Base-by-base conservation (phyloP, 2,329 filamentous ascomycete genomes). In the Diaporthe ampelina region DNA sequence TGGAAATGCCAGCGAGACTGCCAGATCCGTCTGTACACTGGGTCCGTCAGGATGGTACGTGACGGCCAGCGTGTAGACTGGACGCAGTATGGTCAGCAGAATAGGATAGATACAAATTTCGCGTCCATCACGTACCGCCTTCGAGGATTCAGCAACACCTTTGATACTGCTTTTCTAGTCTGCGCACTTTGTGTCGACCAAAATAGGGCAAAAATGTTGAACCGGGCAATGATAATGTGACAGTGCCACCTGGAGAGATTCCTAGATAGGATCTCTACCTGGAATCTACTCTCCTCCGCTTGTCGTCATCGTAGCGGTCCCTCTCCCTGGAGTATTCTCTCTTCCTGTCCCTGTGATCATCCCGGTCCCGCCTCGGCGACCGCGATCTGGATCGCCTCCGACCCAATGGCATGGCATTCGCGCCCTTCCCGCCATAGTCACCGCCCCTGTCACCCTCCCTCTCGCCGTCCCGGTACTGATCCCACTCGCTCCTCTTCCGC, bases 351-450 rank as follows among this genome's bases (percentile, higher is more conserved):
- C 85, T 80, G 73, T 89, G 80, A 69, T 88, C 85, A 35, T 88
- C 84, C 56, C 83, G 80, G 48, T 82, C 79, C 57, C 81, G 79
- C 73, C 88, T 82, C 15, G 88, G 89, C n/a, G 90, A 91, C 74
- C 88, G 83, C 21, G 88, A 88, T 71, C 83, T 81, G 24, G 84
- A 83, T 69, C 83, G 76, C 67, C 91, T 85, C 77, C 93, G 90
- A 0, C 92, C 93, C 29, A 95, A 84, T 1, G 93, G 92, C 71
- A 92, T 89, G 4, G 90, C 90, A 82, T 95, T 95, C 1, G 93
- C 92, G 1, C 93, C 93, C 73, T 90, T 91, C 10, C 82, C 85
- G 32, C 85, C 86, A 29, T 56, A 70, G 37, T 84, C 84, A 29
- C 82, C 88, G 17, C 85, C 85, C 37, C 84, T 80, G 19, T 84